These are phyloP conservation scores for Excoecaria agallocha DNA, from an alignment of 345 rosid species.

Conservation along the genomic window DNA sequence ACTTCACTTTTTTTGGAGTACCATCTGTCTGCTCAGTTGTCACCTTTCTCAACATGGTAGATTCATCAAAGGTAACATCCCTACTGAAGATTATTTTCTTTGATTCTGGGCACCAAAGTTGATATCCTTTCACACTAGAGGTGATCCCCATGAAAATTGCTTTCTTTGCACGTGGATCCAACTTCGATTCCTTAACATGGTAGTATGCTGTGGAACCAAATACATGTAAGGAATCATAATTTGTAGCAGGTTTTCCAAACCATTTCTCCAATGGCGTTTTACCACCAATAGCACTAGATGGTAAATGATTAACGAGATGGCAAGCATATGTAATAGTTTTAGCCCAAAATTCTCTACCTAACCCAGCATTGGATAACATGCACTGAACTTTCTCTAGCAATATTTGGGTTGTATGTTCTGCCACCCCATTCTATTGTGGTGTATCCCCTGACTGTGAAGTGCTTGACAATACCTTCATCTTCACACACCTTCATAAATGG, in stretches of 20 bases:
- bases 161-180: background rate
- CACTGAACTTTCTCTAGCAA: background rate
- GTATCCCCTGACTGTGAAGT: background rate
- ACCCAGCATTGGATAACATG: slow-evolving; percentile 1
- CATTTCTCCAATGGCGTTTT: background rate
- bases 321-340: background rate
- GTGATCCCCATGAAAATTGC: background rate
- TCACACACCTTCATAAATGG: background rate
- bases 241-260: background rate
- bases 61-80: slow-evolving; percentile 10
- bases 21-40: too few relatives aligned
- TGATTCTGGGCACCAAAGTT: background rate
- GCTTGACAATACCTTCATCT: background rate
- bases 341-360: background rate
- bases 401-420: background rate
- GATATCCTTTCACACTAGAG: background rate
- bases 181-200: background rate
- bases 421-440: background rate
- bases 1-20: too few relatives aligned
- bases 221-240: background rate
- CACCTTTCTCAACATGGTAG: background rate
- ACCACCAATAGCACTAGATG: background rate
- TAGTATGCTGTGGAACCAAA: background rate
- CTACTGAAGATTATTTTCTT: background rate
- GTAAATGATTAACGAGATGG: background rate